Percentiles rank a stretch among this genome's conserved stretches.
phyloP scores from a whole-genome alignment of 2,329 filamentous ascomycete genomes.

The Cordyceps javanica region DNA sequence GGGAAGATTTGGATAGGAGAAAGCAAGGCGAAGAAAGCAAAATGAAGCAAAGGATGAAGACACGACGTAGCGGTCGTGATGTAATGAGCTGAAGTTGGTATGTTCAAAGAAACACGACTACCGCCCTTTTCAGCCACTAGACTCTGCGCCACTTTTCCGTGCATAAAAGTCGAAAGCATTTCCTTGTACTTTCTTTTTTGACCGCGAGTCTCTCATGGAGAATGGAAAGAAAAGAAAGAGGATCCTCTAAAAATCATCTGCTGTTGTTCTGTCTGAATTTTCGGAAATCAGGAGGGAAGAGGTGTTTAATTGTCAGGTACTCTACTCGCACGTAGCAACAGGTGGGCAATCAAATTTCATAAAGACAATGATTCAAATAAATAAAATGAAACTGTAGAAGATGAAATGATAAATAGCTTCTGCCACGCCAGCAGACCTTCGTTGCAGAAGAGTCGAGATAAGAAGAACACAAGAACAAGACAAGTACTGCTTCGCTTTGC shows the following conservation, averaged over 20 bases:
- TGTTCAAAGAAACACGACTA: neutral
- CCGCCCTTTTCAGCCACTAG: constrained; percentile 1
- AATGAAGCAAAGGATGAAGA: neutral
- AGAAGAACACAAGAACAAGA: neutral
- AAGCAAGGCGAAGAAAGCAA: neutral
- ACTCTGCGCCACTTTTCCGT: constrained; percentile 5
- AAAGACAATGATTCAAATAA: no score
- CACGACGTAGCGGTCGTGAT: neutral
- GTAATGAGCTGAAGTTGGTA: neutral
- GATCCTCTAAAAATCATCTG: no score
- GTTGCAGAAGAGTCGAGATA: neutral
- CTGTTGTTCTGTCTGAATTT: no score
- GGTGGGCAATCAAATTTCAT: no score
- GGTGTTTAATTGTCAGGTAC: no score
- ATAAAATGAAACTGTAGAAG: neutral
- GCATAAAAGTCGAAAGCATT: neutral
- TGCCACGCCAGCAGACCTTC: neutral
- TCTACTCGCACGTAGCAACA: no score
- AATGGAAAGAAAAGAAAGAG: no score
- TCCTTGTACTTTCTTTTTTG: neutral
- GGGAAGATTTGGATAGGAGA: neutral
- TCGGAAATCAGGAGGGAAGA: no score
- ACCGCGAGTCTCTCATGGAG: neutral
- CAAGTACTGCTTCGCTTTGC: constrained; percentile 6
- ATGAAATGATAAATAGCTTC: neutral